Evolutionary conservation across 768 basidiomycete genomes (phyloP).

Genomic region (Tubosaeta sp.): DNA sequence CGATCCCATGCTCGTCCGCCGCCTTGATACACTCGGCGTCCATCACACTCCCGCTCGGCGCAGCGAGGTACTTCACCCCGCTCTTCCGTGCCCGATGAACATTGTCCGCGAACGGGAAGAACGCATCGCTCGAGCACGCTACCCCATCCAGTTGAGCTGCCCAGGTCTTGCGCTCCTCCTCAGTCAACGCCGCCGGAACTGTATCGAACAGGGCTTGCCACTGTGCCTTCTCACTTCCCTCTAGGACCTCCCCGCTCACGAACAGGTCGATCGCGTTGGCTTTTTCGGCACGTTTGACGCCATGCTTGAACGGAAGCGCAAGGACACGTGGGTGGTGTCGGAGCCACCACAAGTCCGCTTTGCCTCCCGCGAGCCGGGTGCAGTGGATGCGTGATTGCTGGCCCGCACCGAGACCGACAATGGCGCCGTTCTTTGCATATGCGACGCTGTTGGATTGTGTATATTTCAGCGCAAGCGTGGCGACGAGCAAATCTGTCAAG

Average conservation of each 20-base stretch:
- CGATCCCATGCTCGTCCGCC: conserved; percentile 88
- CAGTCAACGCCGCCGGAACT: conserved; percentile 59
- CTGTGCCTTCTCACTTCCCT: conserved; percentile 83
- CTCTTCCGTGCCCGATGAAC: conserved; percentile 91
- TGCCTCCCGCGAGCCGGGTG: conserved; percentile 93
- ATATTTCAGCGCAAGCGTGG: conserved; percentile 96
- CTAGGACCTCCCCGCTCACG: conserved; percentile 84
- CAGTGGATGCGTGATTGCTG: conserved; percentile 99
- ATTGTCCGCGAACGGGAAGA: conserved; percentile 99
- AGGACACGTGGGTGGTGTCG: conserved; percentile 95
- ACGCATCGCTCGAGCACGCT: conserved; percentile 93
- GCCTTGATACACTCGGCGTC: conserved; percentile 95
- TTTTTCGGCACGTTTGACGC: conserved; percentile 96
- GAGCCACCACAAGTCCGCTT: conserved; percentile 99
- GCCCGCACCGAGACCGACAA: conserved; percentile 94
- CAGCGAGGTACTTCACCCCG: conserved; percentile 89
- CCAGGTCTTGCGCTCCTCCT: conserved; percentile 73
- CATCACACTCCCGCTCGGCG: conserved; percentile 94
- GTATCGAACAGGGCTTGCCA: conserved; percentile 89
- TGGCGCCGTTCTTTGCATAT: conserved; percentile 87
- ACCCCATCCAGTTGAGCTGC: conserved; percentile 74
- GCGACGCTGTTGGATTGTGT: conserved; percentile 99
- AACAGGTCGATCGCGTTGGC: conserved; percentile 98
- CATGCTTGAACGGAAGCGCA: conserved; percentile 92
- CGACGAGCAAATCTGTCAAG: conserved; percentile 89